Evolutionary conservation across 2,329 filamentous ascomycete species (phyloP), one percentile per base, ranked within the genome.

Genomic region (Myrmaecium sp.): DNA sequence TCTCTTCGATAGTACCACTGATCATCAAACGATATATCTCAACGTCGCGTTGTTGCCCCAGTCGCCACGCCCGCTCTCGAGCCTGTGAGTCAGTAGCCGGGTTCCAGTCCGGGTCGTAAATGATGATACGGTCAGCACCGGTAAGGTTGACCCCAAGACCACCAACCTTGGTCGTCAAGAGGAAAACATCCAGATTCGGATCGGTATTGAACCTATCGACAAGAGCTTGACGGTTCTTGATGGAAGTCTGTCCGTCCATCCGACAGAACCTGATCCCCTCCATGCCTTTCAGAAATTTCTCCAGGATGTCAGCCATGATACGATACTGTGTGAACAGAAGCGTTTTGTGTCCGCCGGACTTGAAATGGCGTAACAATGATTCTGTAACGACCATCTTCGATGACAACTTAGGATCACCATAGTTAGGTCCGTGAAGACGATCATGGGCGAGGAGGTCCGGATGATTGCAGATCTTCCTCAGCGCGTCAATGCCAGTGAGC

Each of bases 81-180:
- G 89, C 89, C 54, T 98, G 89, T 14, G 94, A 64, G 44, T 98
- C 89, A 0, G 86, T 95, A 0, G 86, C 94, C 2, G 86, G 89
- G 42, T 95, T 95, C 89, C 89, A 98, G 47, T 98, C 89, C 0
- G 89, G 91, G 43, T 98, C 91, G 44, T 89, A 98, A 29, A 98
- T 95, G 44, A 98, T 93, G 36, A 98, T 86, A 17, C 89, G 73
- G 46, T 93, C 81, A 4, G 89, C 89, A 5, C 89, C 89, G 0
- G 89, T 98, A 13, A 98, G 59, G 38, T 98, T 98, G 24, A 93
- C 77, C 5, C 89, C 89, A 9, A 98, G 60, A 1, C 89, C 89
- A 23, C 89, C 89, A 11, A 94, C 91, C 46, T 91, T 91, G 1
- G 91, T 98, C 0, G 89, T 95, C 29, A 98, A 65, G 2, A 98